These are phyloP conservation scores for Cicer bijugum DNA, from an alignment of 306 rosid genomes.

Conservation along the genomic window DNA sequence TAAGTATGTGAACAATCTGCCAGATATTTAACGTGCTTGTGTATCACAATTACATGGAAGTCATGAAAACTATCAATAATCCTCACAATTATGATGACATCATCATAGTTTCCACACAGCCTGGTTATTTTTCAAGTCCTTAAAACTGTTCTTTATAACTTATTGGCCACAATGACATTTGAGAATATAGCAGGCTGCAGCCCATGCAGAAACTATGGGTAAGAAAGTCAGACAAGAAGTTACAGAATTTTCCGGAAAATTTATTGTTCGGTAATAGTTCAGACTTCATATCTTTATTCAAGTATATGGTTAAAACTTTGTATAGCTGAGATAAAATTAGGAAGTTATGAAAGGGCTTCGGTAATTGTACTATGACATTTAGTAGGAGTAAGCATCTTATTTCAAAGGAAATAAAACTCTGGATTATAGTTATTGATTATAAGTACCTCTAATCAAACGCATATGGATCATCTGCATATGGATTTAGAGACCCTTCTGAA, in stretches of 20 bases:
- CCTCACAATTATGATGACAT: conserved; percentile 4
- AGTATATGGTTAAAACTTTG: conserved; percentile 13
- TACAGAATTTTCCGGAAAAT: conserved; percentile 21
- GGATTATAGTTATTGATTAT: conserved; percentile 24
- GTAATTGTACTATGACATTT: conserved; percentile 8
- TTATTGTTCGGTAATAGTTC: not conserved
- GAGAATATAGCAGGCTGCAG: not conserved
- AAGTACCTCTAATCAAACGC: conserved; percentile 92
- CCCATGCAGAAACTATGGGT: not conserved
- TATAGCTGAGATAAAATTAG: conserved; percentile 12
- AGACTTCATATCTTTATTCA: conserved; percentile 19
- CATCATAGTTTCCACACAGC: not conserved
- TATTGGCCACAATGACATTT: not conserved
- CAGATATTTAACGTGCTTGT: no score
- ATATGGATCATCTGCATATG: conserved; percentile 96
- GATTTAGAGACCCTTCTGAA: conserved; percentile 96
- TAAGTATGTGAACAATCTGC: no score
- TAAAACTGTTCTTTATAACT: not conserved
- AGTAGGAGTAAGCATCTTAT: conserved; percentile 27
- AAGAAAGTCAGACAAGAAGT: not conserved
- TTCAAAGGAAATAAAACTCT: conserved; percentile 23
- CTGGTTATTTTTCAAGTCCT: not conserved
- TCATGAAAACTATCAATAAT: not conserved
- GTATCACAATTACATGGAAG: no score
- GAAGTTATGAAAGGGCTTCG: conserved; percentile 3